Evolutionary conservation across 2,329 filamentous ascomycete genomes (phyloP), one percentile per base, ranked within the genome.

Genomic region (Elsinoe perseae): DNA sequence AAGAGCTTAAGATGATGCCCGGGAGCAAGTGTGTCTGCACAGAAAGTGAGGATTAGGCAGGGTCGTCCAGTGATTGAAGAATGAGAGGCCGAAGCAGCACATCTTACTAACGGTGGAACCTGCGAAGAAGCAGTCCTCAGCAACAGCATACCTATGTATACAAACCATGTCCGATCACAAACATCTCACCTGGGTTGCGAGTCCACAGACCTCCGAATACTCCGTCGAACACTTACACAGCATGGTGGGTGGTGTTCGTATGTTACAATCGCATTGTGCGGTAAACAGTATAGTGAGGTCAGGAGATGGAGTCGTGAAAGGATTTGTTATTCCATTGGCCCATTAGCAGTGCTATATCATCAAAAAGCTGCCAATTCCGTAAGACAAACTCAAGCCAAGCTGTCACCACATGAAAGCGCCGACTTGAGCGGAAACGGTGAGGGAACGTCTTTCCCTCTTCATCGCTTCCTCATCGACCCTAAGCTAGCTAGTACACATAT

Each of bases 1-100:
- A 89, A 85, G 75, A 83, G 95, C 56, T 80, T 88, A 57, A 63
- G 72, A 64, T 76, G 63, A 69, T 30, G 5, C 10, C 5, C 28
- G 28, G 5, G 28, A 6, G 10, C 28, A 30, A 30, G 28, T 30
- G 5, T 30, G 28, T n/a, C n/a, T n/a, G n/a, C n/a, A n/a, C n/a
- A n/a, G n/a, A n/a, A n/a, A n/a, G n/a, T n/a, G n/a, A n/a, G n/a
- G n/a, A n/a, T n/a, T n/a, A n/a, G n/a, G n/a, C n/a, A n/a, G n/a
- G n/a, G n/a, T 42, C 14, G 36, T n/a, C 14, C 6, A n/a, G 36
- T 10, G 28, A 30, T 30, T 30, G 28, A 30, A 30, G 28, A 10
- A 30, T 30, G 32, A 36, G n/a, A 14, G 10, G 32, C n/a, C n/a
- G n/a, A n/a, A n/a, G n/a, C n/a, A n/a, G n/a, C n/a, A n/a, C n/a